Conservation (phyloP, 163 green algal species). For the Trebouxiophyceae sp. region DNA sequence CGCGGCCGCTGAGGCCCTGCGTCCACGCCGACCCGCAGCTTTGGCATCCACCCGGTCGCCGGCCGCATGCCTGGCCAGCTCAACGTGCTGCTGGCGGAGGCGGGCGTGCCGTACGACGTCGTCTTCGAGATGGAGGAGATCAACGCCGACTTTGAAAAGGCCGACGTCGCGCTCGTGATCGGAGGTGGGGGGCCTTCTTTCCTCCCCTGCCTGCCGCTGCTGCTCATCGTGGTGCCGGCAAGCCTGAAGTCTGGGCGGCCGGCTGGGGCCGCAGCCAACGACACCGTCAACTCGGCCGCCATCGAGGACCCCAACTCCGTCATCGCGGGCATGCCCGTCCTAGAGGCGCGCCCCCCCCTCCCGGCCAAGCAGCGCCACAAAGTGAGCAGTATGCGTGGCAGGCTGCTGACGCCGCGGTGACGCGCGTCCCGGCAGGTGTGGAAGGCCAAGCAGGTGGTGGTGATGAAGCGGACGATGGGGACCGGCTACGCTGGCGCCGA, state of each 20-base stretch:
- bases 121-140: slow-evolving; percentile 93
- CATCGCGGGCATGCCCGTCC: slow-evolving; percentile 91
- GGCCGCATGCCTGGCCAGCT: slow-evolving; percentile 89
- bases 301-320: slow-evolving; percentile 78
- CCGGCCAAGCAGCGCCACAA: too few relatives aligned
- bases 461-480: slow-evolving; percentile 88
- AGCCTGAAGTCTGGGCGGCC: too few relatives aligned
- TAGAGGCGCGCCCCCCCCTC: slow-evolving; percentile 71
- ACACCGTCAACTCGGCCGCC: slow-evolving; percentile 87
- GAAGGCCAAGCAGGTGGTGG: slow-evolving; percentile 73
- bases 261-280: too few relatives aligned
- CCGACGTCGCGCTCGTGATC: slow-evolving; percentile 51
- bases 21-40: slow-evolving; percentile 28
- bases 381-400: too few relatives aligned
- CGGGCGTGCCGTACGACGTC: slow-evolving; percentile 78
- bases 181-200: slow-evolving; percentile 33
- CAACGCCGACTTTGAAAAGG: slow-evolving; percentile 52
- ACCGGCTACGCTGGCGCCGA: slow-evolving; percentile 76
- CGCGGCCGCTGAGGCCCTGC: too few relatives aligned
- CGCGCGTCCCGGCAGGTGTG: too few relatives aligned
- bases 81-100: slow-evolving; percentile 94
- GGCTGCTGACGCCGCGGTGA: too few relatives aligned
- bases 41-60: slow-evolving; percentile 83
- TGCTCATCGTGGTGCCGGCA: too few relatives aligned
- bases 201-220: too few relatives aligned